Conservation (phyloP, 2,329 filamentous ascomycete species). For the Colletotrichum ledebouriae region DNA sequence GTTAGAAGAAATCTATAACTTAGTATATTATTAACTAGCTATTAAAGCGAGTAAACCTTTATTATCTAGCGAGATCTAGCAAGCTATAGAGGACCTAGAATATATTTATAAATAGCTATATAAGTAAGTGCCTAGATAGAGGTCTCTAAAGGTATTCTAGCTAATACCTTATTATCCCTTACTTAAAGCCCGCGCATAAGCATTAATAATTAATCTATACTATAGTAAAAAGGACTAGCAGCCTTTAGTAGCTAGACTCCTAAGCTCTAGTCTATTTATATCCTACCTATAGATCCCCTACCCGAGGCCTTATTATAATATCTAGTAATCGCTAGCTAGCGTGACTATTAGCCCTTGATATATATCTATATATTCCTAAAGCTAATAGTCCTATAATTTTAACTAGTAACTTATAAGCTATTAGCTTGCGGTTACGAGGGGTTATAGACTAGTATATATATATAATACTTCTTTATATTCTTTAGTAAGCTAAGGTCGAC, state of each 20-base stretch:
- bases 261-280: neutral
- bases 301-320: neutral
- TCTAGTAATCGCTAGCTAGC: neutral
- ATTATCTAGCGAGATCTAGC: neutral
- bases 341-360: neutral
- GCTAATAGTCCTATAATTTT: neutral
- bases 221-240: neutral
- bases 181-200: neutral
- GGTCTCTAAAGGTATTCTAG: neutral
- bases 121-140: too few species aligned
- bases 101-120: too few species aligned
- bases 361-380: neutral
- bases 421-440: neutral
- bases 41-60: neutral
- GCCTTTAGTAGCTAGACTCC: neutral
- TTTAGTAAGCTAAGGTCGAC: neutral
- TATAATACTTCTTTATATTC: neutral
- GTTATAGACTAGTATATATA: neutral
- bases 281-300: too few species aligned
- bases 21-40: neutral
- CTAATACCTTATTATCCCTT: neutral
- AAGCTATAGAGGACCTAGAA: neutral
- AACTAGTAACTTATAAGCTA: neutral
- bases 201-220: neutral
- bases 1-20: neutral